Evolutionary conservation across 2,329 filamentous ascomycete genomes (phyloP).

Genomic region (Aspergillus awamori): DNA sequence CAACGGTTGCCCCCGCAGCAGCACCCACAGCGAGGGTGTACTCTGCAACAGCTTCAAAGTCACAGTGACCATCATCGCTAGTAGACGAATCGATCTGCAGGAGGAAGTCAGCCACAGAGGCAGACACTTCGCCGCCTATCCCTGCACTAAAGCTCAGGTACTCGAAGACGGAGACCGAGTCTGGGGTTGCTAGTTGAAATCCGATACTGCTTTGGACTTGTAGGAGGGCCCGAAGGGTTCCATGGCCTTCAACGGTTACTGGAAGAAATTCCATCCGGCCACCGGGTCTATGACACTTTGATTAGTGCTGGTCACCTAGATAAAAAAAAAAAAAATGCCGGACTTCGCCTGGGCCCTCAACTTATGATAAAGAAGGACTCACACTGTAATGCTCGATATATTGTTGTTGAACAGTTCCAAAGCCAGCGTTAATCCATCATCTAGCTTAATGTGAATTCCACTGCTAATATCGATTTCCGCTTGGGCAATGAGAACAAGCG

Average conservation of each 20-base stretch:
- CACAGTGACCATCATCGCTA: constrained; percentile 1
- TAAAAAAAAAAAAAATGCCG: too few relatives aligned
- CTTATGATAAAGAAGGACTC: background rate
- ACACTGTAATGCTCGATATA: constrained; percentile 11
- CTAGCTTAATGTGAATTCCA: constrained; percentile 13
- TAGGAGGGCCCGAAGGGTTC: constrained; percentile 6
- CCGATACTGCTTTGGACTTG: constrained; percentile 11
- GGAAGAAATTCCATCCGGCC: constrained; percentile 12
- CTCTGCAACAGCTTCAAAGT: constrained; percentile 7
- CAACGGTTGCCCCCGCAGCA: constrained; percentile 12
- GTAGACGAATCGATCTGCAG: constrained; percentile 4
- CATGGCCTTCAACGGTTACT: constrained; percentile 7
- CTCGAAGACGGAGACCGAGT: background rate
- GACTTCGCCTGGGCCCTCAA: too few relatives aligned
- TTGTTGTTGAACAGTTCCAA: constrained; percentile 11
- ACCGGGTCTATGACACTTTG: background rate
- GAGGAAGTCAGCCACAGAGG: constrained; percentile 10
- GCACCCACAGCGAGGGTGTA: constrained; percentile 12
- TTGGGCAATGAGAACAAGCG: constrained; percentile 9
- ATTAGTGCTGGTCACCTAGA: background rate
- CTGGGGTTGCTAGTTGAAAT: background rate
- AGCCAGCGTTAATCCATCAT: constrained; percentile 4
- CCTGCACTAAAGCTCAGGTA: constrained; percentile 3
- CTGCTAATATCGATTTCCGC: constrained; percentile 14
- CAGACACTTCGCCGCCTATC: constrained; percentile 3